phyloP scores from a whole-genome alignment of 441 rosid genomes.

The Syzygium malaccense region DNA sequence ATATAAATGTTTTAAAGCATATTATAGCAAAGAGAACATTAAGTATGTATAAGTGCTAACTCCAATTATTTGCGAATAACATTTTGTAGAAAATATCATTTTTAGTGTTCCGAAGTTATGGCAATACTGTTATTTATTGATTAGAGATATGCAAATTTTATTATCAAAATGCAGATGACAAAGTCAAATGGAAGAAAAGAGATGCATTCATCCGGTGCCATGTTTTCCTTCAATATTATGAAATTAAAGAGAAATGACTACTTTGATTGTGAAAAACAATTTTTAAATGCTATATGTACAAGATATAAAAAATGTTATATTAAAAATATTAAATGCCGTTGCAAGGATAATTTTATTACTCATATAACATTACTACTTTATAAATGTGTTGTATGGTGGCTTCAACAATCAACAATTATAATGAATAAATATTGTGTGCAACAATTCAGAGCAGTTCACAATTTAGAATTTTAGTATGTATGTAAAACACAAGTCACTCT shows the following conservation, averaged over 20 bases:
- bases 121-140: too few species aligned
- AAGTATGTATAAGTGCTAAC: not conserved
- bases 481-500: not conserved
- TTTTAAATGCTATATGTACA: too few species aligned
- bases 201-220: not conserved
- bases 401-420: accelerated
- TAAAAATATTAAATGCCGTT: not conserved
- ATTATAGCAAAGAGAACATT: not conserved
- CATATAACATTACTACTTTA: not conserved
- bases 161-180: too few species aligned
- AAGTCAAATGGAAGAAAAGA: not conserved
- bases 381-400: not conserved
- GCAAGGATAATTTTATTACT: not conserved
- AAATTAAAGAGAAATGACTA: not conserved
- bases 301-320: not conserved
- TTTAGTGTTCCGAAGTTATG: not conserved
- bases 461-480: not conserved
- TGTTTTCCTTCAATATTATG: not conserved
- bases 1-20: not conserved
- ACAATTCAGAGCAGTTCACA: not conserved
- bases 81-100: not conserved
- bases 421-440: not conserved
- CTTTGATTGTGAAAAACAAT: not conserved
- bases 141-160: not conserved
- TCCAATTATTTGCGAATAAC: not conserved